Conservation (phyloP, 106 monocot genomes). For the Triglochin maritima region DNA sequence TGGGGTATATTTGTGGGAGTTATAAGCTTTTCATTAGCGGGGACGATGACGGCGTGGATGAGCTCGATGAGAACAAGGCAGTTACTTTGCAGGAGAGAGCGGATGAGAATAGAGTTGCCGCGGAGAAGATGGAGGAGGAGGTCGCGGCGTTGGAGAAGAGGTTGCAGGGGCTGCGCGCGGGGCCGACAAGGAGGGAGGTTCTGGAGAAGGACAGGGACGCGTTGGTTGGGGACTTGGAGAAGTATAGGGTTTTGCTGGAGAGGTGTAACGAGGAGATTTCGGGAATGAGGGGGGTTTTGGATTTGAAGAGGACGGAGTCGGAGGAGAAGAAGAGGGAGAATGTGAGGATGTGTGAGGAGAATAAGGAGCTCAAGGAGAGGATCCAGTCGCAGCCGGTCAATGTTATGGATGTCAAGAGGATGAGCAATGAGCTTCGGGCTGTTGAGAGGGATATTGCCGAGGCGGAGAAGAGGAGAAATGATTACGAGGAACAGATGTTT, state of each 20-base stretch:
- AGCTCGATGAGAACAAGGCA: conserved; percentile 45
- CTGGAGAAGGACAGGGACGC: conserved; percentile 30
- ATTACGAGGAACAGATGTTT: conserved; percentile 62
- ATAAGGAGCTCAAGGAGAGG: conserved; percentile 39
- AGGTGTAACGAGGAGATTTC: conserved; percentile 24
- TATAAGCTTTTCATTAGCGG: conserved; percentile 59
- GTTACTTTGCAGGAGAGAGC: conserved; percentile 10
- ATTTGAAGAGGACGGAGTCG: conserved; percentile 32
- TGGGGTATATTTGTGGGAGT: conserved; percentile 26
- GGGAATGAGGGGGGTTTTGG: conserved; percentile 25
- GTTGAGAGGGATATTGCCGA: conserved; percentile 63
- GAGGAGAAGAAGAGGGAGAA: conserved; percentile 54
- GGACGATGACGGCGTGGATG: conserved; percentile 43
- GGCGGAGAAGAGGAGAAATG: conserved; percentile 33
- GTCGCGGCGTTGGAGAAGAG: conserved; percentile 33
- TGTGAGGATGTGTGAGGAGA: conserved; percentile 35
- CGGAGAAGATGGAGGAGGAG: conserved; percentile 29
- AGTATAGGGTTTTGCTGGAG: conserved; percentile 51
- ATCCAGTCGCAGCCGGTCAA: conserved; percentile 48
- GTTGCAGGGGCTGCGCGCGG: conserved; percentile 14
- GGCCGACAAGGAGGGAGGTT: conserved; percentile 29
- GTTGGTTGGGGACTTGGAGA: conserved; percentile 40
- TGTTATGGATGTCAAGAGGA: conserved; percentile 64
- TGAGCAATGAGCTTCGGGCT: conserved; percentile 58
- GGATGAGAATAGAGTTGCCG: conserved; percentile 3